Evolutionary conservation across 371 early-diverging fungal species (phyloP), one percentile per base, ranked within the genome.

Genomic region (Nematocida homosporus): DNA sequence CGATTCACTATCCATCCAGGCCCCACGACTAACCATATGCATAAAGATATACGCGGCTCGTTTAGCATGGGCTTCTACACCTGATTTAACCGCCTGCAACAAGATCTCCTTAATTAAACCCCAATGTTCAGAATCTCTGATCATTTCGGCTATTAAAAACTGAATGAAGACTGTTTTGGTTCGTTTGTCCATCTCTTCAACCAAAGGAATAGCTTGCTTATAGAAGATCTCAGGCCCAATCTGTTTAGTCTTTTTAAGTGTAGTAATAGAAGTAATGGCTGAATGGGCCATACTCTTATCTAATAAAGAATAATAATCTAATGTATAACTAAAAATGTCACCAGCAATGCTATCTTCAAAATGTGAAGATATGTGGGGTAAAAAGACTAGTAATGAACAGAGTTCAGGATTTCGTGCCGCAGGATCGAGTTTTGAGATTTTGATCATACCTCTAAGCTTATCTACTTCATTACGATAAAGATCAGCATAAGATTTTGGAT

Each of bases 341-440:
- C 13, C 23, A 5, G 75, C 47, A 47, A 72, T 72, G 34, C 54
- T 59, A 8, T 72, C 75, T 5, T 67, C 67, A 50, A 42, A 72
- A 54, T 72, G 61, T 30, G 34, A 61, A 3, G 75, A 59, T 38
- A 72, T 57, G 29, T 61, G 75, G 13, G 75, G 75, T 2, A 72
- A 55, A 53, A 72, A 72, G 18, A 54, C 52, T 38, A 72, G 50
- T 18, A 72, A 55, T 27, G 60, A 32, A 16, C 23, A 61, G 5
- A 72, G 61, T 40, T 72, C 75, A 61, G 67, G 35, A 42, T 72
- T 72, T 47, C 63, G 60, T 44, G 75, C 60, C 29, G 48, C 38
- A 23, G 75, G 75, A 51, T 72, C 75, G 38, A 72, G 34, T 38
- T 72, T 72, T n/a, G 75, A 72, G 56, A 72, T 72, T 51, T 50